Percentiles rank a stretch among this genome's conserved stretches.
Evolutionary conservation across 352 stramenopile genomes (phyloP).

Genomic region (Pythium rhizo-oryzae): DNA sequence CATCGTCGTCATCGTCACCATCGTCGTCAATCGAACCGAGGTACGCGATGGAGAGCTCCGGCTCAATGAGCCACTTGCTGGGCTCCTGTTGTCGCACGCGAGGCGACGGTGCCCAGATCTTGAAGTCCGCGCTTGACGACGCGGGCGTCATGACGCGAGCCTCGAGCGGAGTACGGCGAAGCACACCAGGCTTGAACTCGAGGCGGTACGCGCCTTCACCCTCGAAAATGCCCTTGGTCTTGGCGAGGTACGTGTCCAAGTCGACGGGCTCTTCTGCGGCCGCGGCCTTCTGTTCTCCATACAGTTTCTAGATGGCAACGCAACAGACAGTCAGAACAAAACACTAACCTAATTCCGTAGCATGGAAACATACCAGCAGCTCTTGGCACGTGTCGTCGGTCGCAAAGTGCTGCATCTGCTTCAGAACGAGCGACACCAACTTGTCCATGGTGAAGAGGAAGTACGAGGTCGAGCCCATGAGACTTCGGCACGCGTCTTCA

Average conservation of each 20-base stretch:
- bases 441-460: slow-evolving; percentile 94
- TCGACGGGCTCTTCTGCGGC: slow-evolving; percentile 32
- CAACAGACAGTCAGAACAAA: background rate
- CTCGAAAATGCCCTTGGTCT: slow-evolving; percentile 83
- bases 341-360: background rate
- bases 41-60: slow-evolving; percentile 77
- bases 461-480: slow-evolving; percentile 91
- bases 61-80: slow-evolving; percentile 85
- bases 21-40: slow-evolving; percentile 83
- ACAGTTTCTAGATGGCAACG: slow-evolving; percentile 45
- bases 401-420: slow-evolving; percentile 89
- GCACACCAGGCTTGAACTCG: slow-evolving; percentile 78
- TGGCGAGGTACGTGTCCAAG: slow-evolving; percentile 62
- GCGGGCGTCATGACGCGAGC: slow-evolving; percentile 47
- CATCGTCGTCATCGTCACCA: slow-evolving; percentile 67
- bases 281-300: slow-evolving; percentile 49
- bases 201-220: slow-evolving; percentile 85
- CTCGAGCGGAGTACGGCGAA: slow-evolving; percentile 77
- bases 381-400: slow-evolving; percentile 83
- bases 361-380: slow-evolving; percentile 37
- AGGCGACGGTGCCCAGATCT: slow-evolving; percentile 86
- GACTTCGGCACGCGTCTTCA: slow-evolving; percentile 86
- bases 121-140: slow-evolving; percentile 39
- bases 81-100: slow-evolving; percentile 68
- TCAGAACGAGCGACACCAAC: slow-evolving; percentile 80